Base-by-base conservation (phyloP, 495 filamentous ascomycete genomes). In the Jackrogersella minutella region DNA sequence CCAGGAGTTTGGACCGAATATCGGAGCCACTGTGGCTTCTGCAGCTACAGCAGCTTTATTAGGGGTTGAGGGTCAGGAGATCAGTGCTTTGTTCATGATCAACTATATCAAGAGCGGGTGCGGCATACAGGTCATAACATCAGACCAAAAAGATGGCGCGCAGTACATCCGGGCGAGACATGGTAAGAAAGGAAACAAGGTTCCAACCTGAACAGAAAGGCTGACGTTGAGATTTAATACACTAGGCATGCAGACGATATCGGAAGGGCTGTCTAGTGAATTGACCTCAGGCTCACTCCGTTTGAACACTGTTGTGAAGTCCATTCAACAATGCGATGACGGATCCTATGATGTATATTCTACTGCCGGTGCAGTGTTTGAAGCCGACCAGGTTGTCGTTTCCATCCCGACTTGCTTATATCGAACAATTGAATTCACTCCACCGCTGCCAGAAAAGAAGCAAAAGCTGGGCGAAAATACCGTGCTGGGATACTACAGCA, bases 81-180 rank as follows among this genome's bases (percentile, higher is more conserved):
- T 86, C 19, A 79, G 74, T 41, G 78, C 79, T 5, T 58, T 81
- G 0, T 86, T 71, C 56, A 79, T 85, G 63, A 67, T 87, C n/a
- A 76, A 81, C 43, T 84, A 85, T 68, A 79, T 78, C 73, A 76
- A 77, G 55, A 73, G 73, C 21, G 78, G 78, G 1, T 76, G 75
- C 0, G 81, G 82, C 0, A 58, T 85, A 3, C 34, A 78, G 14
- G 66, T 74, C n/a, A 73, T 84, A 54, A 59, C 74, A 0, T 82
- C 81, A 0, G 80, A 83, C 51, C 34, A 68, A 2, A 74, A 76
- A 17, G 47, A 76, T 36, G 83, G 82, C 0, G 82, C 72, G 0
- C 82, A 84, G 51, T 73, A 81, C 54, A 71, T 83, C 22, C 71
- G 81, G n/a, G 62, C 37, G 9, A 40, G 47, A 13, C 54, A 47